These are phyloP conservation scores for Exophiala xenobiotica DNA, from an alignment of 2,329 filamentous ascomycete genomes.

Conservation along the genomic window DNA sequence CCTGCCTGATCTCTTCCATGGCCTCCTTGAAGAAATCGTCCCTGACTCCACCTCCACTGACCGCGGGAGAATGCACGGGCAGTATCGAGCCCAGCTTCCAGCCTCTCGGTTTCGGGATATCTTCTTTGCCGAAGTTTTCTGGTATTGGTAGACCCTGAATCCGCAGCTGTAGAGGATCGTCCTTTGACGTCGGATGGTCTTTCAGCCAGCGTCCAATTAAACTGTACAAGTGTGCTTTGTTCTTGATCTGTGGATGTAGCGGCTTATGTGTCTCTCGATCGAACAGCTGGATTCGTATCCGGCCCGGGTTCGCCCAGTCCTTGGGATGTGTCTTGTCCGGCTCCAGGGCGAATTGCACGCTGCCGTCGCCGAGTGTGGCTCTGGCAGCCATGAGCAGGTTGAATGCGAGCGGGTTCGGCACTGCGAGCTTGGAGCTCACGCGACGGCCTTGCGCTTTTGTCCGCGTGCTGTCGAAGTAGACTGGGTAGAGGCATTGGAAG, in stretches of 20 bases:
- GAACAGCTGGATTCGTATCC: constrained; percentile 72
- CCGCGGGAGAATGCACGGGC: constrained; percentile 81
- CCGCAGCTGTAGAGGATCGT: constrained; percentile 67
- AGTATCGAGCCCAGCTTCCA: constrained; percentile 87
- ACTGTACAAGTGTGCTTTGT: constrained; percentile 84
- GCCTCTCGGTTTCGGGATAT: constrained; percentile 75
- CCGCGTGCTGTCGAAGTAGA: constrained; percentile 81
- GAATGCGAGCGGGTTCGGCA: constrained; percentile 80
- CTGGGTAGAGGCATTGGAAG: constrained; percentile 87
- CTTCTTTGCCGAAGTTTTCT: constrained; percentile 67
- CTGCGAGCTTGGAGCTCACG: constrained; percentile 69
- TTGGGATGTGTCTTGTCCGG: constrained; percentile 90
- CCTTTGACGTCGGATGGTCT: constrained; percentile 72
- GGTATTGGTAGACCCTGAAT: constrained; percentile 71
- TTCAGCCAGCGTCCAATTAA: constrained; percentile 75
- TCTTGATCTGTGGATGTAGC: constrained; percentile 57
- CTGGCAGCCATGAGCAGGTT: constrained; percentile 87
- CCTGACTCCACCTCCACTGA: constrained; percentile 88
- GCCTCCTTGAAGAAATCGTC: constrained; percentile 96
- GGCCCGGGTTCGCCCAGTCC: constrained; percentile 95
- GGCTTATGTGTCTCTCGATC: constrained; percentile 53
- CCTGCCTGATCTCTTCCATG: constrained; percentile 83
- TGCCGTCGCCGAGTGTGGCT: constrained; percentile 52
- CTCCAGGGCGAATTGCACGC: constrained; percentile 67
- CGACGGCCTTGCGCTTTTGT: constrained; percentile 77